phyloP scores from a whole-genome alignment of 202 grass and related monocot genomes.

The Digitaria exilis region DNA sequence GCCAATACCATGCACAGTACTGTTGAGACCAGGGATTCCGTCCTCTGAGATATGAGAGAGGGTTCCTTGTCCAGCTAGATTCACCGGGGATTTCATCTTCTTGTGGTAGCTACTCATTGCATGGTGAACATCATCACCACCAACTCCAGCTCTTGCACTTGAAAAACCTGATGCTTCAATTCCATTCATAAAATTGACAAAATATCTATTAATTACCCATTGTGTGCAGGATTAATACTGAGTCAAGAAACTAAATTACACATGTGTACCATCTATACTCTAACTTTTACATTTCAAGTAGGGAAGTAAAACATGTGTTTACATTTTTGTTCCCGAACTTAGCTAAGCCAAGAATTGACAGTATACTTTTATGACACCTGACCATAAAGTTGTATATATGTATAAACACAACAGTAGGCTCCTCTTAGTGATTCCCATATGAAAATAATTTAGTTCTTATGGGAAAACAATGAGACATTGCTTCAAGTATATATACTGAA shows the following conservation, averaged over 20 bases:
- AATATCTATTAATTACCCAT: not conserved
- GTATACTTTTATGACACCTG: not conserved
- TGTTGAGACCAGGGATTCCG: constrained; percentile 43
- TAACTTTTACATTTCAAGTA: not conserved
- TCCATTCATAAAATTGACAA: not conserved
- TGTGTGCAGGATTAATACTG: not conserved
- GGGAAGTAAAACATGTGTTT: not conserved
- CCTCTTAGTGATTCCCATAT: not conserved
- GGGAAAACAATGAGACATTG: not conserved
- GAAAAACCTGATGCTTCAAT: constrained; percentile 37
- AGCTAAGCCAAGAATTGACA: not conserved
- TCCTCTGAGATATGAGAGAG: constrained; percentile 63
- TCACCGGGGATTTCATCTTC: constrained; percentile 59
- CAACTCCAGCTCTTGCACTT: constrained; percentile 4
- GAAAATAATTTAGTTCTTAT: not conserved
- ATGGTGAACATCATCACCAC: constrained; percentile 13
- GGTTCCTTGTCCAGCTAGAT: constrained; percentile 43
- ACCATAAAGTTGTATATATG: not conserved
- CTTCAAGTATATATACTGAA: not conserved
- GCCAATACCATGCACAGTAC: constrained; percentile 31
- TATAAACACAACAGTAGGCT: not conserved
- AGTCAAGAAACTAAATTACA: not conserved
- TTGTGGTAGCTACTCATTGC: constrained; percentile 31
- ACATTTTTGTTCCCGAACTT: not conserved
- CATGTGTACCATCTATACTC: no score